Evolutionary conservation across 345 rosid species (phyloP).

Genomic region (Euphorbia peplus): DNA sequence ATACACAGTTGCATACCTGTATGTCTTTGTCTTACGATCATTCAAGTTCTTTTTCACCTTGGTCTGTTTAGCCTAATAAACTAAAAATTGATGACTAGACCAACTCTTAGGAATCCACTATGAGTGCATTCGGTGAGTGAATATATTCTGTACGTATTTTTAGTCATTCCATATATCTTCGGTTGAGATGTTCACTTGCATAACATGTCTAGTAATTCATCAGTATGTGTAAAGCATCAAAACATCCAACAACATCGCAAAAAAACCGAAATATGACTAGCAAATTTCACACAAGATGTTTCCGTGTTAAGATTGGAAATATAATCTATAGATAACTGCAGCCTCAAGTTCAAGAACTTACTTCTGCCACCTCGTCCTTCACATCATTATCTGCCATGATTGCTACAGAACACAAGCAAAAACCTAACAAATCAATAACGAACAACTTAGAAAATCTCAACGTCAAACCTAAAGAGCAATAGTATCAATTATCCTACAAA

Average conservation of each 20-base stretch:
- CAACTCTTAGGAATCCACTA: neutral
- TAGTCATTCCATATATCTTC: neutral
- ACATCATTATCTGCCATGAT: slow-evolving; percentile 47
- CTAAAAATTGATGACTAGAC: neutral
- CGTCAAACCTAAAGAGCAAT: neutral
- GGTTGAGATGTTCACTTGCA: neutral
- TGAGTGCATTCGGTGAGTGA: neutral
- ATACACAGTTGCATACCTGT: neutral
- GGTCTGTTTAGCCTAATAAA: neutral
- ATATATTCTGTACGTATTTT: neutral
- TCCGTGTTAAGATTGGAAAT: neutral
- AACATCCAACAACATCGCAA: too few species aligned
- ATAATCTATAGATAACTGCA: neutral
- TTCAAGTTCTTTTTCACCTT: neutral
- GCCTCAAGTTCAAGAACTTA: slow-evolving; percentile 13
- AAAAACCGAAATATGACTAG: neutral
- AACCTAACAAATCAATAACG: too few species aligned
- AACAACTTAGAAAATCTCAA: too few species aligned
- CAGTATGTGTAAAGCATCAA: neutral
- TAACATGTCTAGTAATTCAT: neutral
- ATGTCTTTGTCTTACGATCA: neutral
- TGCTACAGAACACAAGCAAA: slow-evolving; percentile 6
- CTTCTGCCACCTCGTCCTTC: slow-evolving; percentile 58
- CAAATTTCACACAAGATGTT: neutral
- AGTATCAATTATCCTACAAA: neutral